phyloP scores from a whole-genome alignment of 2,329 filamentous ascomycete genomes.

The Aspergillus nomiae region DNA sequence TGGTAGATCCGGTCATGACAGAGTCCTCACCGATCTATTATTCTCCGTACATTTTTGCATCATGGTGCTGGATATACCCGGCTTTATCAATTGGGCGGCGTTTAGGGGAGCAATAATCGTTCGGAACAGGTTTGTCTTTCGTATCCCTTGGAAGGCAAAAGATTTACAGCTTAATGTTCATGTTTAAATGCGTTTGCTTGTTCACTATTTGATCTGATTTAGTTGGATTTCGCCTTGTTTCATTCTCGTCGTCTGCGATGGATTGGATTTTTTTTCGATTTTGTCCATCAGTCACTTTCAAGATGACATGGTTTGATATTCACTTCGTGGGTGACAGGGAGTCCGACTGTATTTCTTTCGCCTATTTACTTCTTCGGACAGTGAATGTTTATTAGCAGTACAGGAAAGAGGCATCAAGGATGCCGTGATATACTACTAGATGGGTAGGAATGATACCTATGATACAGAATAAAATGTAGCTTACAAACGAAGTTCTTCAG shows the following conservation, averaged over 20 bases:
- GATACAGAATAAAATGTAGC: neutral
- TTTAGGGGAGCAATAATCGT: constrained; percentile 25
- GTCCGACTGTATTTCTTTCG: constrained; percentile 4
- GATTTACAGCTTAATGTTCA: constrained; percentile 4
- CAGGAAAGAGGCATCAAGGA: neutral
- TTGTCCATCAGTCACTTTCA: neutral
- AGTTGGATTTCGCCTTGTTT: neutral
- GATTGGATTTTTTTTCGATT: neutral
- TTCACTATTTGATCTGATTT: constrained; percentile 1
- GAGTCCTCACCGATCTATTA: constrained; percentile 22
- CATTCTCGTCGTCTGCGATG: neutral
- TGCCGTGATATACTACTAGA: constrained; percentile 5
- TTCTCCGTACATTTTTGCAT: constrained; percentile 47
- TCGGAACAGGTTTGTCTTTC: constrained; percentile 9
- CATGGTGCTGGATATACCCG: constrained; percentile 53
- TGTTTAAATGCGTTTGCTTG: neutral
- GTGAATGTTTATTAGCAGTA: constrained; percentile 5
- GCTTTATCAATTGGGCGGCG: constrained; percentile 46
- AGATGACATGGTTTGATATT: constrained; percentile 1
- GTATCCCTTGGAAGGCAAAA: constrained; percentile 1
- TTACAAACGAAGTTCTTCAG: neutral
- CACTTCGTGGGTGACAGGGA: neutral
- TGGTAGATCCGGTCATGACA: constrained; percentile 13
- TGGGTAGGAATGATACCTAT: constrained; percentile 3
- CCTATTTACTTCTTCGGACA: neutral